These are phyloP conservation scores for Sedum album DNA, from an alignment of 164 flowering plant genomes.

Conservation along the genomic window DNA sequence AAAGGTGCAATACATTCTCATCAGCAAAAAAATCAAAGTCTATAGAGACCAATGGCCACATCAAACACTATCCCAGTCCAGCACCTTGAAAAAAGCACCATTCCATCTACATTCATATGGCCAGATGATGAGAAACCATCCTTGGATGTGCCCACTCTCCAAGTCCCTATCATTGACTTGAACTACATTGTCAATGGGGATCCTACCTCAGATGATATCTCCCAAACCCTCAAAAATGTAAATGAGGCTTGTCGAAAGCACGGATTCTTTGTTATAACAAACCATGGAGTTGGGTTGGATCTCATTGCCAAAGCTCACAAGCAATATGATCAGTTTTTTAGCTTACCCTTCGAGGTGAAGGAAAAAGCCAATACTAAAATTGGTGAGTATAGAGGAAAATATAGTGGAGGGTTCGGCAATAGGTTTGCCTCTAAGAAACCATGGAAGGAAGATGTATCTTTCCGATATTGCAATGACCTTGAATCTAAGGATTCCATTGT, in stretches of 20 bases:
- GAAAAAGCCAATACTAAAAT: neutral
- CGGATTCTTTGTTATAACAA: neutral
- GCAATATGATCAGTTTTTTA: conserved; percentile 4
- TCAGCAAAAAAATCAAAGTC: neutral
- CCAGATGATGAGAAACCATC: neutral
- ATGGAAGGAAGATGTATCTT: neutral
- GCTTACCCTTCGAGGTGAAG: neutral
- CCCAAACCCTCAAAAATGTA: neutral
- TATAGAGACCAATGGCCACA: neutral
- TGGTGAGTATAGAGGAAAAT: neutral
- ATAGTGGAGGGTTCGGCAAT: neutral
- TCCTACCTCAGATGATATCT: neutral
- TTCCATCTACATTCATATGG: neutral
- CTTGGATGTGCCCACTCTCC: neutral
- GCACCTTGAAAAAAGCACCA: neutral
- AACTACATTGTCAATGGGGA: neutral
- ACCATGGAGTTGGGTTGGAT: neutral
- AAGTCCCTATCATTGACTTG: neutral
- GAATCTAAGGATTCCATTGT: neutral
- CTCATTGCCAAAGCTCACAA: neutral
- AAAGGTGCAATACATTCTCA: neutral
- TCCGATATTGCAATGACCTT: conserved; percentile 1
- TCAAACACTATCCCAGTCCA: neutral
- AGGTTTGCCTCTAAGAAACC: neutral
- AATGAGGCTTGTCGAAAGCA: neutral